Evolutionary conservation across 805 yeast species (phyloP).

Genomic region (Komagataella kurtzmanii): DNA sequence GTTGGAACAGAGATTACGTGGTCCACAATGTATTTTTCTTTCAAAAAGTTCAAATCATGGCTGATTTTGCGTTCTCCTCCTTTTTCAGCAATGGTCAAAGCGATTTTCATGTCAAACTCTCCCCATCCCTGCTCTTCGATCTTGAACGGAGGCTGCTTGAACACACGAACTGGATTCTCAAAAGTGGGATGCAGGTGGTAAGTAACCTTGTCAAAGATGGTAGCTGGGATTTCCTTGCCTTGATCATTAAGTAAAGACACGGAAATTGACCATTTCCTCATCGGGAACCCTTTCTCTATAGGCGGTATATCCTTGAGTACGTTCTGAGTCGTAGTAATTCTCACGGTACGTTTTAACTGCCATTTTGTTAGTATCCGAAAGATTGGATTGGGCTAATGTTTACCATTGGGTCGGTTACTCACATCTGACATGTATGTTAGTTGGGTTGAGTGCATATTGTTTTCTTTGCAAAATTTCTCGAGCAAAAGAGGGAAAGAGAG

Average conservation of each 20-base stretch:
- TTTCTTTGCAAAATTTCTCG: neutral
- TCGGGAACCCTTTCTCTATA: conserved; percentile 83
- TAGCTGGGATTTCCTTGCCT: conserved; percentile 79
- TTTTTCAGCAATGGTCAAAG: conserved; percentile 66
- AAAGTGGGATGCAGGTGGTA: conserved; percentile 93
- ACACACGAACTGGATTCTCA: conserved; percentile 70
- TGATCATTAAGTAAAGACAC: conserved; percentile 61
- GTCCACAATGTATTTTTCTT: conserved; percentile 65
- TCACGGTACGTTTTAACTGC: conserved; percentile 67
- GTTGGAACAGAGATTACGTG: conserved; percentile 69
- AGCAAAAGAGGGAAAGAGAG: neutral
- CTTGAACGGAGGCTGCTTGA: conserved; percentile 74
- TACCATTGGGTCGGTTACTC: neutral
- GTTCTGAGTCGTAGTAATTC: conserved; percentile 79
- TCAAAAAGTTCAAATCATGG: conserved; percentile 81
- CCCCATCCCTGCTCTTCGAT: conserved; percentile 98
- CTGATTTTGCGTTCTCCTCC: conserved; percentile 78
- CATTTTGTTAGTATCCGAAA: neutral
- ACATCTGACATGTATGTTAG: conserved; percentile 2
- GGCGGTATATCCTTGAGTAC: conserved; percentile 71
- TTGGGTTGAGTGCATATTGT: neutral
- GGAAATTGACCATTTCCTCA: conserved; percentile 86
- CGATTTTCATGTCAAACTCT: conserved; percentile 81
- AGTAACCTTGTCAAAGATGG: conserved; percentile 81
- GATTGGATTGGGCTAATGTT: neutral